Conservation (phyloP, 176 grass and related monocot species). For the Puccinellia tenuiflora region DNA sequence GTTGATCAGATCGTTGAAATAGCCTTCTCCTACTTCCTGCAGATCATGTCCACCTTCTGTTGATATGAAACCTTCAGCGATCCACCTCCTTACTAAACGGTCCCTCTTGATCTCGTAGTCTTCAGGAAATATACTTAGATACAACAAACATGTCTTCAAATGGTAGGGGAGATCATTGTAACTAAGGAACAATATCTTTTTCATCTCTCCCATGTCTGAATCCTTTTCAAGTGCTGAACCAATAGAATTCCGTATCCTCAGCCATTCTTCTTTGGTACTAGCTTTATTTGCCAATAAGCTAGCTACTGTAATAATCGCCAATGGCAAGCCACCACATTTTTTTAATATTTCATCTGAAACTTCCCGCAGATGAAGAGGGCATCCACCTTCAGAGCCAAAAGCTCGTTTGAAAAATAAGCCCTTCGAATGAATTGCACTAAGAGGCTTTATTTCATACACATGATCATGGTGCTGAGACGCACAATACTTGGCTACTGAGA, state of each 20-base stretch:
- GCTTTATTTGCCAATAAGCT: slow-evolving; percentile 14
- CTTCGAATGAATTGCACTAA: background rate
- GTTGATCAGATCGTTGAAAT: slow-evolving; percentile 26
- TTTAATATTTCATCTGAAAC: slow-evolving; percentile 16
- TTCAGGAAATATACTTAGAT: slow-evolving; percentile 31
- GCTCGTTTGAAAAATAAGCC: slow-evolving; percentile 21
- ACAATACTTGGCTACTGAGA: slow-evolving; percentile 6
- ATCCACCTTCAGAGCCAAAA: slow-evolving; percentile 11
- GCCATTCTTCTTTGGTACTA: slow-evolving; percentile 7
- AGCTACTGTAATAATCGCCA: slow-evolving; percentile 1
- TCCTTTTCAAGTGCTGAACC: slow-evolving; percentile 13
- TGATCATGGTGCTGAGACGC: background rate
- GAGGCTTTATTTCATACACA: slow-evolving; percentile 16
- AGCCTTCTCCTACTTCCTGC: slow-evolving; percentile 17
- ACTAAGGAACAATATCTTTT: slow-evolving; percentile 9
- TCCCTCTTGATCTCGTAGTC: slow-evolving; percentile 27
- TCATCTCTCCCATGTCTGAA: slow-evolving; percentile 3
- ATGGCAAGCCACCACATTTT: slow-evolving; percentile 22
- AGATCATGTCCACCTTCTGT: slow-evolving; percentile 1
- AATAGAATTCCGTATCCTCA: background rate
- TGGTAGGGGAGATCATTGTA: slow-evolving; percentile 18
- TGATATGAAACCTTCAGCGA: slow-evolving; percentile 25
- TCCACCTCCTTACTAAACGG: slow-evolving; percentile 31
- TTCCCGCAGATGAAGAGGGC: background rate
- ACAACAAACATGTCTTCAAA: slow-evolving; percentile 18